A percentile compares a stretch with the other conserved stretches of the same genome.
These are phyloP conservation scores for Colletotrichum falcatum DNA, from an alignment of 2,329 filamentous ascomycete genomes.

Conservation along the genomic window DNA sequence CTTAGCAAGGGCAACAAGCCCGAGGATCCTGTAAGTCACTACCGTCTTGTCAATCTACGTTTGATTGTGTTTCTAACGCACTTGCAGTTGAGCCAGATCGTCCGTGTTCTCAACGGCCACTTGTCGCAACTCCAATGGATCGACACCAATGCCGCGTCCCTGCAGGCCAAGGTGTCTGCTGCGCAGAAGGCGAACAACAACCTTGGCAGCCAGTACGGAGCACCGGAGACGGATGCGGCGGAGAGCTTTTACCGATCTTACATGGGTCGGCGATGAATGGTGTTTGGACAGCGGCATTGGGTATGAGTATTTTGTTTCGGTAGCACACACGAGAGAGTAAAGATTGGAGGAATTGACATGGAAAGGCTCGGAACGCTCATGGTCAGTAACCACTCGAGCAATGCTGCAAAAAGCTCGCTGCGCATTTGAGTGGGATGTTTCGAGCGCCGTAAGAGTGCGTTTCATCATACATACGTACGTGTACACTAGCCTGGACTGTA, in stretches of 20 bases:
- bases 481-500: constrained; percentile 53
- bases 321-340: constrained; percentile 44
- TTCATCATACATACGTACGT: constrained; percentile 48
- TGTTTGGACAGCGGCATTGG: constrained; percentile 30
- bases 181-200: constrained; percentile 83
- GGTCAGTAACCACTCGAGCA: constrained; percentile 17
- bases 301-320: constrained; percentile 36
- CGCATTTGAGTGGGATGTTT: constrained; percentile 40
- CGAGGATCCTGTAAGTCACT: constrained; percentile 80
- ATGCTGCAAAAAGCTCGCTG: constrained; percentile 9
- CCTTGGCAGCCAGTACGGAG: constrained; percentile 67
- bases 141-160: constrained; percentile 82
- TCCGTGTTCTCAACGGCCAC: constrained; percentile 93
- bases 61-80: constrained; percentile 43
- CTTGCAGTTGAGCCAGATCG: constrained; percentile 87
- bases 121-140: constrained; percentile 94
- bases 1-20: constrained; percentile 90
- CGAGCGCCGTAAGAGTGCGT: constrained; percentile 13
- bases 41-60: neutral
- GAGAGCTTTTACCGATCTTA: constrained; percentile 94
- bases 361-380: constrained; percentile 12
- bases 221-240: constrained; percentile 76
- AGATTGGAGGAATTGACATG: constrained; percentile 32
- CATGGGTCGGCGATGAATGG: constrained; percentile 74
- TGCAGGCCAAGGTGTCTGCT: constrained; percentile 84